These are phyloP conservation scores for Gynandropsis gynandra DNA, from an alignment of 345 rosid species.

Conservation along the genomic window DNA sequence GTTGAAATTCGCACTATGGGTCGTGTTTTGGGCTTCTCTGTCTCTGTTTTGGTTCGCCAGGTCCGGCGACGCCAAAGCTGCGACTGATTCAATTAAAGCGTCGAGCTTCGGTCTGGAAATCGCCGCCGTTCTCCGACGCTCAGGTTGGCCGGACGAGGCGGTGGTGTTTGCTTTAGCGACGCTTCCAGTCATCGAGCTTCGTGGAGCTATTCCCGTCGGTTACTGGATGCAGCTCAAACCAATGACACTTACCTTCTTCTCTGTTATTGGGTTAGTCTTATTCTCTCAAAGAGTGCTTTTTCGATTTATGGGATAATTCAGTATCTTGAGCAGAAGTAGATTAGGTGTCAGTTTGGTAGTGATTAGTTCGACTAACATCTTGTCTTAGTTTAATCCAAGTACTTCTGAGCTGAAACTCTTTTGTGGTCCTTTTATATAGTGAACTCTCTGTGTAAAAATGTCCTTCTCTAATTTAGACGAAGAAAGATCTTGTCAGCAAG, in stretches of 20 bases:
- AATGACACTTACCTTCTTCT: constrained; percentile 37
- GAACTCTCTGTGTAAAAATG: too few relatives aligned
- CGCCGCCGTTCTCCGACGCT: constrained; percentile 53
- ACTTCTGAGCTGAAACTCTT: too few relatives aligned
- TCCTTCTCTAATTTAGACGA: too few relatives aligned
- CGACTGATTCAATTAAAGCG: constrained; percentile 67
- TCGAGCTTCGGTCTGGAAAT: constrained; percentile 71
- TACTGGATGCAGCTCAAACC: constrained; percentile 95
- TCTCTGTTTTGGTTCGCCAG: constrained; percentile 76
- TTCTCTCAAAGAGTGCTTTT: too few relatives aligned
- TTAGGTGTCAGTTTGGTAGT: too few relatives aligned
- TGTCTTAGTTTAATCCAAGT: too few relatives aligned
- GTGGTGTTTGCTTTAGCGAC: constrained; percentile 90
- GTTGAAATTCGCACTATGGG: constrained; percentile 43
- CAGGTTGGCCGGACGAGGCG: constrained; percentile 78
- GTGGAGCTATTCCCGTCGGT: constrained; percentile 95
- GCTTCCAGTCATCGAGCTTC: constrained; percentile 85
- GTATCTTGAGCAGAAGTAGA: neutral
- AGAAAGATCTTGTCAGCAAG: too few relatives aligned
- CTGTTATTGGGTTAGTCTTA: constrained; percentile 68
- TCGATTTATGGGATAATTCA: neutral
- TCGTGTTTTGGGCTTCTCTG: constrained; percentile 60
- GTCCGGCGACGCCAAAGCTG: constrained; percentile 78
- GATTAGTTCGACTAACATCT: too few relatives aligned
- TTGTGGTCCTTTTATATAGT: too few relatives aligned